Evolutionary conservation across 345 rosid species (phyloP).

Genomic region (Punica granatum): DNA sequence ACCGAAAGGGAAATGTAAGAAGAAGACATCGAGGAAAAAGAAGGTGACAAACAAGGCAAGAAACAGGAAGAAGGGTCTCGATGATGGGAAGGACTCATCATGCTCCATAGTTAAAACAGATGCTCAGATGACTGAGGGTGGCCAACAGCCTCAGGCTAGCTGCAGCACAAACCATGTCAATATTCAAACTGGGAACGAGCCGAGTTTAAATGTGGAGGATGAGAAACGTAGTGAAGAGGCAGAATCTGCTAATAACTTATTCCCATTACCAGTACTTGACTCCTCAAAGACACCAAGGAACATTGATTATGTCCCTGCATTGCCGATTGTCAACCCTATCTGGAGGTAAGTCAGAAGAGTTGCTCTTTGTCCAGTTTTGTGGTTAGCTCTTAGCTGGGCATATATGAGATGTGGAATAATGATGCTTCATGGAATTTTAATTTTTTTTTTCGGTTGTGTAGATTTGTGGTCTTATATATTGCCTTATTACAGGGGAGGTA

Average conservation of each 20-base stretch:
- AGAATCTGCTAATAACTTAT: constrained; percentile 12
- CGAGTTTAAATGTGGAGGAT: background rate
- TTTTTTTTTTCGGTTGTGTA: background rate
- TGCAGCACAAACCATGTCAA: background rate
- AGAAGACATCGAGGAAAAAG: background rate
- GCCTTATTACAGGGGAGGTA: constrained; percentile 42
- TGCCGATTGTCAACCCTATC: constrained; percentile 38
- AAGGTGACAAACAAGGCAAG: background rate
- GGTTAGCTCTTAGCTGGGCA: background rate
- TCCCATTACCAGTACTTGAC: background rate
- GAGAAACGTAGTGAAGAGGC: constrained; percentile 10
- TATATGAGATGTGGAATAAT: too few species aligned
- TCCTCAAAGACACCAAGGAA: constrained; percentile 8
- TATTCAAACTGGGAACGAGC: background rate
- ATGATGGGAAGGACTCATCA: background rate
- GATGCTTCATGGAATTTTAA: too few species aligned
- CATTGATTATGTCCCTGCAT: constrained; percentile 25
- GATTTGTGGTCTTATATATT: background rate
- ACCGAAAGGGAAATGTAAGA: background rate
- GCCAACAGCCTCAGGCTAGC: background rate
- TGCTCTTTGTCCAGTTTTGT: constrained; percentile 1
- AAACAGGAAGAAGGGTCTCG: background rate
- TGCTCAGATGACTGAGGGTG: background rate
- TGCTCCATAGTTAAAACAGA: background rate
- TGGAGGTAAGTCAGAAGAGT: constrained; percentile 46